Percentiles rank a stretch among this genome's conserved stretches.
These are phyloP conservation scores for Penicillium crustosum DNA, from an alignment of 2,329 filamentous ascomycete genomes.

Conservation along the genomic window DNA sequence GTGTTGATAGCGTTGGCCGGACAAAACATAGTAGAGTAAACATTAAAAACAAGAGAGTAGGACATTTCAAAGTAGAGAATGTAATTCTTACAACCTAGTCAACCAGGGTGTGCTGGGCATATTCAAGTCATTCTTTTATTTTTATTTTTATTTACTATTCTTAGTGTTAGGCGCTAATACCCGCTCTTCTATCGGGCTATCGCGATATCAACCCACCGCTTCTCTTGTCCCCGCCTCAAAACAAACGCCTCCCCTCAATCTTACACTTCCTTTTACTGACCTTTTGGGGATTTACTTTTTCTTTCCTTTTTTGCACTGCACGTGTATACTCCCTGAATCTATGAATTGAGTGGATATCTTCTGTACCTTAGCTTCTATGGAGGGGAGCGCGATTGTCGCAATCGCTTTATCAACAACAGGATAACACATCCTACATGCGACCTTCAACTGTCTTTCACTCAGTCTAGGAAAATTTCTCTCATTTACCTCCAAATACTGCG, in stretches of 20 bases:
- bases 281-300: conserved; percentile 1
- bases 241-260: conserved; percentile 19
- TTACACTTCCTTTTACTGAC: conserved; percentile 6
- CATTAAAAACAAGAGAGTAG: conserved; percentile 5
- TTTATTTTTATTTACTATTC: not conserved
- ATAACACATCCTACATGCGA: conserved; percentile 16
- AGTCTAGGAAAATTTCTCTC: conserved; percentile 5
- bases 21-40: conserved; percentile 18
- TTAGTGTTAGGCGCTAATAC: conserved; percentile 20
- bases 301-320: conserved; percentile 11
- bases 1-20: conserved; percentile 11
- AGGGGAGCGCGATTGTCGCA: conserved; percentile 21
- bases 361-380: conserved; percentile 17
- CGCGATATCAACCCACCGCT: conserved; percentile 20
- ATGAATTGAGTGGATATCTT: conserved; percentile 11
- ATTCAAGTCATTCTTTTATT: not conserved
- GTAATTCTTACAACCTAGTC: not conserved
- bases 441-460: conserved; percentile 6
- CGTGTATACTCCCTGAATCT: not conserved
- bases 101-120: not conserved
- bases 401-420: conserved; percentile 10
- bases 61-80: not conserved
- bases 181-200: conserved; percentile 23
- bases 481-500: conserved; percentile 3
- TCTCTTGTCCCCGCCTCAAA: conserved; percentile 22